These are phyloP conservation scores for Porcisia deanei DNA, from an alignment of 208 protist species.

Conservation along the genomic window DNA sequence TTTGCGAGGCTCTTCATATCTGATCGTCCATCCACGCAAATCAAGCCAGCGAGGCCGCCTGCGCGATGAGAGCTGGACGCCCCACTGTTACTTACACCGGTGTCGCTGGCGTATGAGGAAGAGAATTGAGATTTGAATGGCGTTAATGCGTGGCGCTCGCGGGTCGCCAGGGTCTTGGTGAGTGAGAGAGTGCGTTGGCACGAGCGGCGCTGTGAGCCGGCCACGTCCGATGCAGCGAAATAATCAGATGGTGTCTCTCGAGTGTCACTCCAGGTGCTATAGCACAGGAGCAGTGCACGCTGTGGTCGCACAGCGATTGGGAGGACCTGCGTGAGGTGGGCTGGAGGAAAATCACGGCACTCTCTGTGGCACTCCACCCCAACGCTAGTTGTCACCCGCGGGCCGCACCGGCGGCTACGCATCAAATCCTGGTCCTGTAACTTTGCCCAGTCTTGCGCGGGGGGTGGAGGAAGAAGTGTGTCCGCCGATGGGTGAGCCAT, in stretches of 20 bases:
- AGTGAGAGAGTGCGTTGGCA: constrained; percentile 3
- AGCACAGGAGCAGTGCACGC: constrained; percentile 34
- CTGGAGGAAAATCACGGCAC: constrained; percentile 45
- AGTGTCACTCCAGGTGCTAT: neutral
- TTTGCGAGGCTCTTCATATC: constrained; percentile 37
- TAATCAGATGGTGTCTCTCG: neutral
- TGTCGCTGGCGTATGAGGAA: neutral
- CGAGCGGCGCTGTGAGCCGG: neutral
- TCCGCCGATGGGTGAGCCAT: constrained; percentile 71
- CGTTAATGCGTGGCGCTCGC: neutral
- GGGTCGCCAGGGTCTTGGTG: no score
- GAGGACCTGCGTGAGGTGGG: constrained; percentile 54
- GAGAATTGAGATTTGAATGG: neutral
- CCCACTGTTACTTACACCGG: neutral
- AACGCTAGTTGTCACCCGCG: constrained; percentile 15
- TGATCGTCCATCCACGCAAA: constrained; percentile 48
- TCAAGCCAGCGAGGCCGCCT: constrained; percentile 1
- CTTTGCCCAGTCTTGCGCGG: constrained; percentile 46
- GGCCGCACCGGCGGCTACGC: constrained; percentile 5
- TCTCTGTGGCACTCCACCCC: constrained; percentile 67
- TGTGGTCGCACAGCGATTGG: constrained; percentile 44
- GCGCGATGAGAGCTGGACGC: neutral
- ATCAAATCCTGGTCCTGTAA: constrained; percentile 33
- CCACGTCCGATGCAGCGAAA: neutral
- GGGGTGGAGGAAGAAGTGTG: constrained; percentile 49